Evolutionary conservation across 768 basidiomycete genomes (phyloP).

Genomic region (Tubosaeta sp.): DNA sequence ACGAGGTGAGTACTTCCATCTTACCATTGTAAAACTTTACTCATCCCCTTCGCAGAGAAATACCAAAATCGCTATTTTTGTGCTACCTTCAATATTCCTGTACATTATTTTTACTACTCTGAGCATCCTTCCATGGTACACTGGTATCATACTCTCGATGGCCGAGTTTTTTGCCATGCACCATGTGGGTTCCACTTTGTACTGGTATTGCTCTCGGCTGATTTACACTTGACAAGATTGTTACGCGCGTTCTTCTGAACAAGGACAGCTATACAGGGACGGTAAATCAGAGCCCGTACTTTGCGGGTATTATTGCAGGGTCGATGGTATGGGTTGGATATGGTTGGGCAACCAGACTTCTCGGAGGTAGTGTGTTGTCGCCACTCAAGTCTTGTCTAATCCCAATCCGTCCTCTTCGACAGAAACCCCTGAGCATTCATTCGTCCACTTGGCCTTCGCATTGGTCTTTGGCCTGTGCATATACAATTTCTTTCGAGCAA

Average conservation of each 20-base stretch:
- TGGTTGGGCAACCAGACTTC: constrained; percentile 74
- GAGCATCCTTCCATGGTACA: constrained; percentile 85
- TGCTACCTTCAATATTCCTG: constrained; percentile 73
- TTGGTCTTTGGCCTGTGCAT: constrained; percentile 64
- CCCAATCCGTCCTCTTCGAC: constrained; percentile 1
- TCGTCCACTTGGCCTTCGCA: constrained; percentile 75
- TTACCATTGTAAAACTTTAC: not conserved
- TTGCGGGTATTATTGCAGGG: constrained; percentile 83
- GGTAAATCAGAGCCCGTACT: constrained; percentile 86
- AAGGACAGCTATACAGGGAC: constrained; percentile 77
- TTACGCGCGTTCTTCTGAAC: constrained; percentile 82
- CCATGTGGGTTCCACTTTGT: constrained; percentile 55
- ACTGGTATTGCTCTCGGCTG: not conserved
- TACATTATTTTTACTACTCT: constrained; percentile 83
- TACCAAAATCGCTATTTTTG: constrained; percentile 75
- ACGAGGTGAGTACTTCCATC: constrained; percentile 50
- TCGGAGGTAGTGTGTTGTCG: constrained; percentile 50
- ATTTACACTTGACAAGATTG: constrained; percentile 47
- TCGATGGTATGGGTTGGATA: constrained; percentile 86
- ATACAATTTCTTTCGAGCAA: constrained; percentile 89
- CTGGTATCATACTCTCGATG: constrained; percentile 74
- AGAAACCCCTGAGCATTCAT: constrained; percentile 76
- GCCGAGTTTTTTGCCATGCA: constrained; percentile 93
- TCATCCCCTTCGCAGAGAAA: constrained; percentile 50
- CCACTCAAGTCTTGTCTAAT: not conserved